These are phyloP conservation scores for Blastobotrys terrestris DNA, from an alignment of 805 yeast genomes.

Conservation along the genomic window DNA sequence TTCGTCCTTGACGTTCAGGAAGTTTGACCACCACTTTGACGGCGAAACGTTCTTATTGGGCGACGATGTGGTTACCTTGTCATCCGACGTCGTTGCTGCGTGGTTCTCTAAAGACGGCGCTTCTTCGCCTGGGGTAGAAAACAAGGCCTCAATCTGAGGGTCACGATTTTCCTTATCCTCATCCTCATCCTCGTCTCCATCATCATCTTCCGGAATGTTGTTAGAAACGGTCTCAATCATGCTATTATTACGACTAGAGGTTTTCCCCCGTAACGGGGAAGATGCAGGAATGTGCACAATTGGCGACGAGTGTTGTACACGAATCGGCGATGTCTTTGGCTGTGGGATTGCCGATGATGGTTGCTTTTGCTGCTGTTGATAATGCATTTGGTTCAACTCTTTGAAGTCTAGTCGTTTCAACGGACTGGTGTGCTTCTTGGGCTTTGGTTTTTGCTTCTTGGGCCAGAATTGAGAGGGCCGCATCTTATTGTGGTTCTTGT, in stretches of 20 bases:
- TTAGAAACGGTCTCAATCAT: background rate
- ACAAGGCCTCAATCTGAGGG: slow-evolving; percentile 5
- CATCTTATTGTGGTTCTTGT: slow-evolving; percentile 17
- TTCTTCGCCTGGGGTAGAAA: slow-evolving; percentile 1
- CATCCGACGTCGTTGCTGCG: background rate
- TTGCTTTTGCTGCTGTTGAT: background rate
- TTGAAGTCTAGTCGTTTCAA: background rate
- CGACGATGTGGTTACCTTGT: background rate
- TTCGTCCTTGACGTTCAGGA: background rate
- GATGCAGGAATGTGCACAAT: background rate
- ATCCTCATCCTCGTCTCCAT: background rate
- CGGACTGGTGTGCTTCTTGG: background rate
- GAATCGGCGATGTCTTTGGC: background rate
- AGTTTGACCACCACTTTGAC: background rate
- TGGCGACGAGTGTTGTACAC: background rate
- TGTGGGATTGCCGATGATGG: background rate
- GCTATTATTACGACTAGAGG: background rate
- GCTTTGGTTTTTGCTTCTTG: background rate
- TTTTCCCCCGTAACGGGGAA: background rate
- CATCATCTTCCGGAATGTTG: background rate
- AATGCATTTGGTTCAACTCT: background rate
- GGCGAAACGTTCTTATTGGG: slow-evolving; percentile 1
- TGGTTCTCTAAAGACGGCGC: background rate
- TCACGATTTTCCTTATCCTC: slow-evolving; percentile 3
- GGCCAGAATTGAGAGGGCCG: slow-evolving; percentile 22